Base-by-base conservation (phyloP, 2,329 filamentous ascomycete genomes). In the Aspergillus sp. region DNA sequence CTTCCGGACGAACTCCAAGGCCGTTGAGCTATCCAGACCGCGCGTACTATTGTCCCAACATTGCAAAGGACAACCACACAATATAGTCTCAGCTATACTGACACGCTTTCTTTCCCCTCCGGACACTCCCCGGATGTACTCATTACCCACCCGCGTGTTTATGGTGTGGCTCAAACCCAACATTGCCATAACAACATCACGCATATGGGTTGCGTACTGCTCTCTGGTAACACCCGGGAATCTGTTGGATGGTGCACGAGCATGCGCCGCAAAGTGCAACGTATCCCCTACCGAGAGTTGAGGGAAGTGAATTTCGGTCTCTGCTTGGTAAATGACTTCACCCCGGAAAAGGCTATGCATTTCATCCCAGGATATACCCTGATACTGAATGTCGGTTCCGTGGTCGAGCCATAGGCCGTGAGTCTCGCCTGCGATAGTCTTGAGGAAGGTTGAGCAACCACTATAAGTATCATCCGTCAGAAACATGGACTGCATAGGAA, bases 301-400 rank as follows among this genome's bases (percentile, higher is more conserved):
- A 11, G 90, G 89, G 70, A 93, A 93, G 76, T 93, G 90, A 4
- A 90, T 88, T 71, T 95, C 91, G 27, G 90, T 88, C 75, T 94
- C 91, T 55, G 90, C 90, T 1, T 90, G 92, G 77, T 94, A 95
- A 73, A 94, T 92, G 63, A 90, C 89, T 75, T 95, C 91, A 64
- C 91, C 91, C n/a, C 90, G 88, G 76, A 93, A 92, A 2, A 80
- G 81, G 11, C 84, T 85, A 77, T 91, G 86, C 89, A 94, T 93
- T 69, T 91, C 84, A 68, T 90, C 78, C 58, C 89, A 83, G 11
- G 85, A 80, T 69, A 78, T 74, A 25, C 77, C 78, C 57, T 95
- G 89, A 71, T 96, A 96, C 77, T 96, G 94, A 71, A 96, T 86
- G 63, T 90, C 86, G 0, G 90, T 88, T 10, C 81, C 78, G 3